Percentiles rank a stretch among this genome's conserved stretches.
These are phyloP conservation scores for Bimuria novae-zelandiae DNA, from an alignment of 2,329 filamentous ascomycete species.

Conservation along the genomic window DNA sequence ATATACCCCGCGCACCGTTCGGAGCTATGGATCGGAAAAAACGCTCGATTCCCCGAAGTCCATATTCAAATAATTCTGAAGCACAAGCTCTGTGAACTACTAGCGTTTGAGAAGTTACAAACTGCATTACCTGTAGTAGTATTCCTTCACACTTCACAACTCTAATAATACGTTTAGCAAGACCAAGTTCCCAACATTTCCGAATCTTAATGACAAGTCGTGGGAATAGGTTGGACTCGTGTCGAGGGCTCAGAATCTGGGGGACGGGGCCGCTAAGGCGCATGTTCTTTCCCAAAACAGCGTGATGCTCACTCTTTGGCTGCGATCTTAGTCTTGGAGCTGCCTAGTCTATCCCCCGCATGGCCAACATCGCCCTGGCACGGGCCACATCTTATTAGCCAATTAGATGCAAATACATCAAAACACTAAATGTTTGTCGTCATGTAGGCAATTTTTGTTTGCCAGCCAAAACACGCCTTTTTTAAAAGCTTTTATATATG, in stretches of 20 bases:
- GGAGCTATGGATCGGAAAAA: conserved; percentile 1
- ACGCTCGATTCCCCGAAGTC: not conserved
- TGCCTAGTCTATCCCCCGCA: no score
- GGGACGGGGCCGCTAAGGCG: conserved; percentile 17
- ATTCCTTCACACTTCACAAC: not conserved
- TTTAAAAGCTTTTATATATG: no score
- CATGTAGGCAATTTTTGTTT: no score
- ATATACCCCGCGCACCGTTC: conserved; percentile 1
- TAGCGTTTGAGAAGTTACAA: no score
- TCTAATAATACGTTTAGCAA: not conserved
- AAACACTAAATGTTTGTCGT: no score
- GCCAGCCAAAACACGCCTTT: no score
- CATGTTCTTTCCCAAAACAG: conserved; percentile 10
- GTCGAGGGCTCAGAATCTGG: conserved; percentile 10
- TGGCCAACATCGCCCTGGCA: no score
- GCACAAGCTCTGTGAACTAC: no score
- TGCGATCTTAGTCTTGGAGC: conserved; percentile 15
- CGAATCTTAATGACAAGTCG: conserved; percentile 16
- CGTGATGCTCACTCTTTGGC: conserved; percentile 17
- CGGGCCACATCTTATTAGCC: no score
- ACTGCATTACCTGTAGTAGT: no score
- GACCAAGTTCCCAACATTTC: conserved; percentile 4
- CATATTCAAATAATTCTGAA: no score
- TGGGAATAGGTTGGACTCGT: conserved; percentile 16
- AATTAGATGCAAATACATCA: no score